These are phyloP conservation scores for Nepenthes mirabilis DNA, from an alignment of 148 eudicot genomes.

Conservation along the genomic window DNA sequence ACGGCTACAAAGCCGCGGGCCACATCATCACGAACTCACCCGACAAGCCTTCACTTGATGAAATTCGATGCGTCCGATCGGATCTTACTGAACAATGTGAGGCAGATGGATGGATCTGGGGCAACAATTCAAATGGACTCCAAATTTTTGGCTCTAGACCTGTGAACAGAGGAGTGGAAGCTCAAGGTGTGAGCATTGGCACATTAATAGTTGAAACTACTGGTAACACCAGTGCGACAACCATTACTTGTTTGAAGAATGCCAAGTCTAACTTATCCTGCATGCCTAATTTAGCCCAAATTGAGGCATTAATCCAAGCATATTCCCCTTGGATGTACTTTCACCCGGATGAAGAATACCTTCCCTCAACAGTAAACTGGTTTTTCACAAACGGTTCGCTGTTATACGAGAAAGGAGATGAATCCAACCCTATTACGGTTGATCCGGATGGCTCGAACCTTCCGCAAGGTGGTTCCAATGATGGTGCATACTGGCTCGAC, in stretches of 20 bases:
- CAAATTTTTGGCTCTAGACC: conserved; percentile 19
- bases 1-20: conserved; percentile 27
- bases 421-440: conserved; percentile 16
- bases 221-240: conserved; percentile 12
- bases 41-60: conserved; percentile 23
- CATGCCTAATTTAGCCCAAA: conserved; percentile 27
- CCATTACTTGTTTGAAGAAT: conserved; percentile 19
- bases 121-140: conserved; percentile 9
- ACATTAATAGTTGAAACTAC: conserved; percentile 17
- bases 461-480: conserved; percentile 28
- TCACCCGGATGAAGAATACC: conserved; percentile 24
- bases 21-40: conserved; percentile 17
- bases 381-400: conserved; percentile 26
- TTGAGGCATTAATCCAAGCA: conserved; percentile 12
- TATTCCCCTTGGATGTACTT: conserved; percentile 26
- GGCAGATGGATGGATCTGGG: conserved; percentile 20
- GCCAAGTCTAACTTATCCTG: conserved; percentile 3
- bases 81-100: conserved; percentile 25
- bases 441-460: conserved; percentile 25
- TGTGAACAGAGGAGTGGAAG: conserved; percentile 12
- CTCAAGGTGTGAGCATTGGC: conserved; percentile 17
- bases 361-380: conserved; percentile 31
- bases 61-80: conserved; percentile 16
- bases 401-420: conserved; percentile 21
- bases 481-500: conserved; percentile 33